These are phyloP conservation scores for Pyrenochaeta sp. DNA, from an alignment of 2,329 filamentous ascomycete genomes.

Conservation along the genomic window DNA sequence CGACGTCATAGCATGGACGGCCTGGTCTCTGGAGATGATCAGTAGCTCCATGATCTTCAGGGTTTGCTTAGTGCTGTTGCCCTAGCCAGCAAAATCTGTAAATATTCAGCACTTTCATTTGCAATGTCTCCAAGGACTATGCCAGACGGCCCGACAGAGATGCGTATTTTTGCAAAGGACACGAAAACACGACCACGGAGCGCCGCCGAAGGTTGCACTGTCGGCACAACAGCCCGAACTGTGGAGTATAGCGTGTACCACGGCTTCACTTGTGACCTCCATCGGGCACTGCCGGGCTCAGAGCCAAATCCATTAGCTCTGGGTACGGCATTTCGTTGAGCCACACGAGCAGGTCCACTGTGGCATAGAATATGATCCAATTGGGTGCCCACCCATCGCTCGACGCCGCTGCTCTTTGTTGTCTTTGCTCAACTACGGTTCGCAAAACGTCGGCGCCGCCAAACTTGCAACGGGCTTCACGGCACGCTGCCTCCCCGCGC, in stretches of 20 bases:
- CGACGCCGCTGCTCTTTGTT: too few relatives aligned
- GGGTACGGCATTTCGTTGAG: too few relatives aligned
- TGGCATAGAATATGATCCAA: background rate
- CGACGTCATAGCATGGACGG: conserved; percentile 24
- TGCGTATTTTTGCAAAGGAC: conserved; percentile 12
- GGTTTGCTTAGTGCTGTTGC: conserved; percentile 9
- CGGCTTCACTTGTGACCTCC: conserved; percentile 16
- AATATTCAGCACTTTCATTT: conserved; percentile 10
- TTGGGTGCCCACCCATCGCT: background rate
- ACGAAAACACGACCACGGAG: conserved; percentile 16
- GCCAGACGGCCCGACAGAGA: conserved; percentile 12
- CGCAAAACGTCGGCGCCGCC: conserved; percentile 11
- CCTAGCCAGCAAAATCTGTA: conserved; percentile 2
- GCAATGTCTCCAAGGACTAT: conserved; percentile 6
- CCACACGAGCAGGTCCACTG: too few relatives aligned
- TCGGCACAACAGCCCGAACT: conserved; percentile 20
- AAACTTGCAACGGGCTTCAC: conserved; percentile 2
- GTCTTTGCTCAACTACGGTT: conserved; percentile 4
- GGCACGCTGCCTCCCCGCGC: background rate
- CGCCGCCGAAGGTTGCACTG: conserved; percentile 15
- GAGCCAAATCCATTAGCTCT: too few relatives aligned
- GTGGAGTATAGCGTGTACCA: conserved; percentile 22
- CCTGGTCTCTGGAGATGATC: conserved; percentile 15
- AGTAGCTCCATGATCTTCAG: conserved; percentile 26
- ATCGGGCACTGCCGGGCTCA: conserved; percentile 7